Evolutionary conservation across 2,329 filamentous ascomycete genomes (phyloP).

Genomic region (Sporothrix pseudoabietina): DNA sequence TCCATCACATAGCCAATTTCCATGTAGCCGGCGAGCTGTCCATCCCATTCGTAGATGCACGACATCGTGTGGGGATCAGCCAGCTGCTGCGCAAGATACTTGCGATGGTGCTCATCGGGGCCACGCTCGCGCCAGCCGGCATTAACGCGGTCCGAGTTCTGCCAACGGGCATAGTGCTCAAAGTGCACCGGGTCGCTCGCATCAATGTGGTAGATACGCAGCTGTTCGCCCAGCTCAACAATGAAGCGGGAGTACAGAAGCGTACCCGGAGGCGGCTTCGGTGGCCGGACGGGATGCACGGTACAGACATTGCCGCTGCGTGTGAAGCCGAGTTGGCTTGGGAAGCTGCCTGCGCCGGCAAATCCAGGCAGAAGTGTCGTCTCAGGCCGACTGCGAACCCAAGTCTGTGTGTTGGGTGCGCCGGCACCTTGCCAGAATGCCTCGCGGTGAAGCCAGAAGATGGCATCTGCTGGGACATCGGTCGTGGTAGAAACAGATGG

Average conservation of each 20-base stretch:
- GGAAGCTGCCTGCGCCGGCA: conserved; percentile 39
- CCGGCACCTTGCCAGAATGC: conserved; percentile 43
- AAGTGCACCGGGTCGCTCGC: conserved; percentile 68
- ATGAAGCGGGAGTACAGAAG: conserved; percentile 79
- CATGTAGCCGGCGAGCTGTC: conserved; percentile 73
- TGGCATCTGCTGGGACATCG: conserved; percentile 23
- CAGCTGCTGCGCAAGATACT: conserved; percentile 69
- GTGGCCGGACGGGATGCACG: conserved; percentile 67
- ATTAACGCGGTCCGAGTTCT: conserved; percentile 80
- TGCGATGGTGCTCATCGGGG: conserved; percentile 71
- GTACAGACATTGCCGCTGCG: conserved; percentile 43
- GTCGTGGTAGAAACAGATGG: conserved; percentile 24
- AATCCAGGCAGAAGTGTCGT: conserved; percentile 49
- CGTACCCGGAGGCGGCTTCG: conserved; percentile 70
- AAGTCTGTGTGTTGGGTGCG: conserved; percentile 54
- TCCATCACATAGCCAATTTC: conserved; percentile 73
- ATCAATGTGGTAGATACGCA: conserved; percentile 69
- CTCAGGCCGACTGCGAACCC: conserved; percentile 65
- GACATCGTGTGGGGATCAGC: conserved; percentile 72
- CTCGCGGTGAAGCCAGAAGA: conserved; percentile 34
- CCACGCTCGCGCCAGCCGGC: conserved; percentile 80
- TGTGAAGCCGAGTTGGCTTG: conserved; percentile 44
- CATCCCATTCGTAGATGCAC: conserved; percentile 71
- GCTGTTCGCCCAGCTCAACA: conserved; percentile 67
- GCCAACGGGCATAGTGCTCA: conserved; percentile 63